Conservation (phyloP, 495 filamentous ascomycete genomes). For the Oleoguttula mirabilis region DNA sequence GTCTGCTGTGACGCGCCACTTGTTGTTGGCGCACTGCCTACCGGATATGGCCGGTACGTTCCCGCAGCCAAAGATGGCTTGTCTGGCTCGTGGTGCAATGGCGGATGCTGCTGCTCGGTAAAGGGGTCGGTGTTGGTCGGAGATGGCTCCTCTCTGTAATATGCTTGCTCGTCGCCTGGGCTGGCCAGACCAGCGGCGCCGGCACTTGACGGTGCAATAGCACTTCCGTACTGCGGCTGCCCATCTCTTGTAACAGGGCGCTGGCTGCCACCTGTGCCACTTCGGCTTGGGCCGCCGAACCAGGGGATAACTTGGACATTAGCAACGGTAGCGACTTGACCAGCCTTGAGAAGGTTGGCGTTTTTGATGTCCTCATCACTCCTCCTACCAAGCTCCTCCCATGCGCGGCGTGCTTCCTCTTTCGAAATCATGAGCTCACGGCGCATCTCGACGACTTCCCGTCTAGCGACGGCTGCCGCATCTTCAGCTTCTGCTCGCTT, state of each 20-base stretch:
- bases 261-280: conserved; percentile 36
- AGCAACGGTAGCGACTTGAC: conserved; percentile 78
- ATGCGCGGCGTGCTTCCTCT: conserved; percentile 88
- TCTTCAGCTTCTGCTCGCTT: conserved; percentile 39
- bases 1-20: not conserved
- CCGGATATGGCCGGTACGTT: conserved; percentile 17
- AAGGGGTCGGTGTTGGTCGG: conserved; percentile 51
- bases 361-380: conserved; percentile 93
- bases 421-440: conserved; percentile 89
- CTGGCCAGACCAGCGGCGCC: conserved; percentile 9
- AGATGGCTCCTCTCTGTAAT: conserved; percentile 34
- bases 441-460: conserved; percentile 66
- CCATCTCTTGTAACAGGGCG: conserved; percentile 28
- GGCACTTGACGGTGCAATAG: conserved; percentile 1
- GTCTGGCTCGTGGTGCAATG: conserved; percentile 24
- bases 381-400: conserved; percentile 89
- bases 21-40: not conserved
- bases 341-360: conserved; percentile 71
- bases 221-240: conserved; percentile 13
- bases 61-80: conserved; percentile 16
- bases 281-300: conserved; percentile 53
- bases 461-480: conserved; percentile 18
- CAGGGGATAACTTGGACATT: conserved; percentile 96
- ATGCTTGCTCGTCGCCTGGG: conserved; percentile 25
- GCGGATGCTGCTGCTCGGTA: conserved; percentile 33